Evolutionary conservation across 768 basidiomycete species (phyloP).

Genomic region (Leucocoprinus leucothites): DNA sequence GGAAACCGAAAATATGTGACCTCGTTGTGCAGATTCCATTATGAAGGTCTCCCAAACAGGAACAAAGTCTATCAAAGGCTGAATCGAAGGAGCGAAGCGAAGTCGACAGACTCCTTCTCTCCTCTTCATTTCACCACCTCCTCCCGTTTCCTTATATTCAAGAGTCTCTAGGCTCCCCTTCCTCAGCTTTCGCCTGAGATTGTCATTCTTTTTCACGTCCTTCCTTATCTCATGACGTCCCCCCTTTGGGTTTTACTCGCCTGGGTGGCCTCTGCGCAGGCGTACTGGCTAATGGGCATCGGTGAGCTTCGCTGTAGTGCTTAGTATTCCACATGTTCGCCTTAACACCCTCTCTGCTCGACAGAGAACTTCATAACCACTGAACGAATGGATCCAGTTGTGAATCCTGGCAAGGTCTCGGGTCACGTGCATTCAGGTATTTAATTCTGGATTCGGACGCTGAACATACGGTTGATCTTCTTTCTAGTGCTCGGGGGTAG

Average conservation of each 20-base stretch:
- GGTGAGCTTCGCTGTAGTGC: slow-evolving; percentile 29
- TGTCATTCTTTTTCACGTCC: slow-evolving; percentile 24
- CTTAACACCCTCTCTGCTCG: not conserved
- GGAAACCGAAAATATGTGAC: slow-evolving; percentile 5
- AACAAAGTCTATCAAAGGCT: slow-evolving; percentile 11
- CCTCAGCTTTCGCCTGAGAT: slow-evolving; percentile 16
- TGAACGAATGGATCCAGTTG: slow-evolving; percentile 49
- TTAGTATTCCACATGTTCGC: not conserved
- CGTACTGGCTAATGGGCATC: slow-evolving; percentile 45
- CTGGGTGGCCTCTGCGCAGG: slow-evolving; percentile 31
- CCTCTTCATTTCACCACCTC: slow-evolving; percentile 6
- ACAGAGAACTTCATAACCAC: slow-evolving; percentile 36
- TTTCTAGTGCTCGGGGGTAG: slow-evolving; percentile 48
- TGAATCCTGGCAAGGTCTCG: slow-evolving; percentile 42
- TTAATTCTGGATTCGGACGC: not conserved
- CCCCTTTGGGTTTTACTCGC: slow-evolving; percentile 26
- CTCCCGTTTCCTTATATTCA: slow-evolving; percentile 3
- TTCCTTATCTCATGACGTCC: slow-evolving; percentile 24
- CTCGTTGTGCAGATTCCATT: not conserved
- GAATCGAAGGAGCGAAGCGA: not conserved
- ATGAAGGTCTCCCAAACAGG: slow-evolving; percentile 8
- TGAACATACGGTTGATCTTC: not conserved
- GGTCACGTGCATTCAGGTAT: slow-evolving; percentile 46
- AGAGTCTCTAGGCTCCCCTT: not conserved
- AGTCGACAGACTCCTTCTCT: slow-evolving; percentile 1